A percentile compares a stretch with the other conserved stretches of the same genome.
Conservation (phyloP, 192 early-diverging fungal species). For the Kappamyces sp. region DNA sequence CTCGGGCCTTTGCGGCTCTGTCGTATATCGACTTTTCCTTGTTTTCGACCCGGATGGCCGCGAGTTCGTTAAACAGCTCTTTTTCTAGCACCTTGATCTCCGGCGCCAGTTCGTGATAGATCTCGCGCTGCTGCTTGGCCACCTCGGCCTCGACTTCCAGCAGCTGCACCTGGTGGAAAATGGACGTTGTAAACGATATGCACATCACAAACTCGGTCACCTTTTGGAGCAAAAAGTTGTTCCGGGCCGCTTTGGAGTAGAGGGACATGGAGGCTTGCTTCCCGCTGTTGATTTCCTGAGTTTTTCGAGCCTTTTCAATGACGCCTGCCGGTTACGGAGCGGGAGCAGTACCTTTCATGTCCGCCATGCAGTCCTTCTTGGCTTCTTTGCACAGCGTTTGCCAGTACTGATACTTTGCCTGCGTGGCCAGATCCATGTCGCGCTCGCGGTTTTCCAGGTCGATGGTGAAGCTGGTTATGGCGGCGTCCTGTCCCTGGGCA, state of each 20-base stretch:
- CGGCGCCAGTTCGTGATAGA: neutral
- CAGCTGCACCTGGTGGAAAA: neutral
- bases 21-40: conserved; percentile 11
- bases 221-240: neutral
- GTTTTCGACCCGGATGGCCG: neutral
- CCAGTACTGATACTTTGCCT: too few relatives aligned
- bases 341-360: neutral
- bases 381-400: too few relatives aligned
- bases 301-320: neutral
- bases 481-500: neutral
- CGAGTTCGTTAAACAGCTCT: neutral
- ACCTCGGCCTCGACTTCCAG: conserved; percentile 7
- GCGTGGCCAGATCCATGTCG: neutral
- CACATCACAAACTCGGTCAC: conserved; percentile 8
- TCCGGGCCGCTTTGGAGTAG: conserved; percentile 6
- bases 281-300: neutral
- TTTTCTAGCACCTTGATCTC: neutral
- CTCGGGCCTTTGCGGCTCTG: conserved; percentile 1
- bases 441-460: neutral
- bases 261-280: conserved; percentile 6
- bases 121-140: neutral
- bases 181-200: neutral
- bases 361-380: neutral
- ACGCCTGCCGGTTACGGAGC: neutral
- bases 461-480: neutral